Percentiles rank a stretch among this genome's conserved stretches.
phyloP scores from a whole-genome alignment of 2,329 filamentous ascomycete genomes.

The Colletotrichum neosansevieriae region DNA sequence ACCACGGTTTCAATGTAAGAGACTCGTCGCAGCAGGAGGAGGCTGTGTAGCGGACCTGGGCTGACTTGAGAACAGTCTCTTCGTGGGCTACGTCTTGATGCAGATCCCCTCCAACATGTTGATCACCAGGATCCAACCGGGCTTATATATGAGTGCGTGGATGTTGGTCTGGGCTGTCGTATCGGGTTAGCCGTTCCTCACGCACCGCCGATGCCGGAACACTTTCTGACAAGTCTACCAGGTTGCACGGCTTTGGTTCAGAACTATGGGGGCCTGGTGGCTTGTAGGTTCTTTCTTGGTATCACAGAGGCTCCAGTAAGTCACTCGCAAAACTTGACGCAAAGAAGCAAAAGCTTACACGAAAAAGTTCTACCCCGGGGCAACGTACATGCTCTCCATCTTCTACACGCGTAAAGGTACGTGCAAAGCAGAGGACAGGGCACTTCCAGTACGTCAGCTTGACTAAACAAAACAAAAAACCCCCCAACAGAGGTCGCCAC shows the following conservation, averaged over 20 bases:
- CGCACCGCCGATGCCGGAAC: accelerated
- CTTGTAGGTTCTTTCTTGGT: conserved; percentile 54
- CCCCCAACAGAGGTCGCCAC: conserved; percentile 65
- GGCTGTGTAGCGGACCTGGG: accelerated
- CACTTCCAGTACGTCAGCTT: neutral
- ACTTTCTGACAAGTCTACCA: neutral
- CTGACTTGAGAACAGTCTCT: conserved; percentile 44
- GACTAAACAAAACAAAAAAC: neutral
- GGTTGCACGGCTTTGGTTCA: conserved; percentile 53
- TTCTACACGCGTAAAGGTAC: conserved; percentile 50
- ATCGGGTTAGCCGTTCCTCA: conserved; percentile 43
- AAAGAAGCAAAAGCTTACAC: neutral
- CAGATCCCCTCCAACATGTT: conserved; percentile 58
- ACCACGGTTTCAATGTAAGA: conserved; percentile 54
- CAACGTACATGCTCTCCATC: conserved; percentile 50
- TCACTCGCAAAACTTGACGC: neutral
- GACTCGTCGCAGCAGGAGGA: neutral
- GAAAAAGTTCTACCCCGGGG: conserved; percentile 53
- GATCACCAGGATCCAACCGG: conserved; percentile 55
- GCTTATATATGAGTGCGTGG: conserved; percentile 56
- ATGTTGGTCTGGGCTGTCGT: conserved; percentile 57
- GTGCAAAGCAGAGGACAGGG: neutral
- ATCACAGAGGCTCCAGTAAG: conserved; percentile 53
- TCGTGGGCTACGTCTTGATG: conserved; percentile 56
- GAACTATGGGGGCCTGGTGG: conserved; percentile 50